phyloP scores from a whole-genome alignment of 75 land plant species.

The Pseudotsuga menziesii region DNA sequence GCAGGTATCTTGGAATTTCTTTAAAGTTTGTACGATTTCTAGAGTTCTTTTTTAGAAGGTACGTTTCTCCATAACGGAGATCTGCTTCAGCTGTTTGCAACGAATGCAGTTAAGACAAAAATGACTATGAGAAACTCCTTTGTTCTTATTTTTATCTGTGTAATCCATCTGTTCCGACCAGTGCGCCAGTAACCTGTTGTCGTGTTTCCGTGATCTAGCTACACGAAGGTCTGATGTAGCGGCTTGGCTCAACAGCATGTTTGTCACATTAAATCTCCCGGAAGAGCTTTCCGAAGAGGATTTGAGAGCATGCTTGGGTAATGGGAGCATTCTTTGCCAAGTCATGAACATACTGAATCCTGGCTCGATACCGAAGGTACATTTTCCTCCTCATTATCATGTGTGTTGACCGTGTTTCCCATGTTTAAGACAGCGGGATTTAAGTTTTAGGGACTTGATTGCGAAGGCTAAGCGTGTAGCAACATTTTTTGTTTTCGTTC shows the following conservation, averaged over 20 bases:
- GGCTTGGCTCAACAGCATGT: slow-evolving; percentile 48
- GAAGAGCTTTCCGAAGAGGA: slow-evolving; percentile 54
- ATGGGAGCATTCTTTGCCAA: slow-evolving; percentile 47
- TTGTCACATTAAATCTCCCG: slow-evolving; percentile 27
- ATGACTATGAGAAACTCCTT: too few relatives aligned
- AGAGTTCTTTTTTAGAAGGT: not conserved
- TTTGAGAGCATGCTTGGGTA: slow-evolving; percentile 35
- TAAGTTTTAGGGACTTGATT: slow-evolving; percentile 1
- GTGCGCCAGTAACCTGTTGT: not conserved
- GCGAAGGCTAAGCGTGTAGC: not conserved
- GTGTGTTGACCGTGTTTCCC: too few relatives aligned
- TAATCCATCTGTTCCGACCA: too few relatives aligned
- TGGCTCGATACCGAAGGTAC: slow-evolving; percentile 27
- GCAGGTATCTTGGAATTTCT: not conserved
- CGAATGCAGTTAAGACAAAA: too few relatives aligned
- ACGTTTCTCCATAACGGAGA: too few relatives aligned
- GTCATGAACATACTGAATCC: slow-evolving; percentile 40
- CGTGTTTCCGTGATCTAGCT: not conserved
- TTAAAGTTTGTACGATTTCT: not conserved
- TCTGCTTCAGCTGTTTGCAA: too few relatives aligned
- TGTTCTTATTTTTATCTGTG: too few relatives aligned
- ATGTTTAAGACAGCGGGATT: not conserved
- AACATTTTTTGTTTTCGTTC: not conserved
- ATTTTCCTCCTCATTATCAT: not conserved
- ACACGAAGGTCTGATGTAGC: slow-evolving; percentile 26